Evolutionary conservation across 2,329 filamentous ascomycete species (phyloP), one percentile per base, ranked within the genome.

Genomic region (Hysterium pulicare): DNA sequence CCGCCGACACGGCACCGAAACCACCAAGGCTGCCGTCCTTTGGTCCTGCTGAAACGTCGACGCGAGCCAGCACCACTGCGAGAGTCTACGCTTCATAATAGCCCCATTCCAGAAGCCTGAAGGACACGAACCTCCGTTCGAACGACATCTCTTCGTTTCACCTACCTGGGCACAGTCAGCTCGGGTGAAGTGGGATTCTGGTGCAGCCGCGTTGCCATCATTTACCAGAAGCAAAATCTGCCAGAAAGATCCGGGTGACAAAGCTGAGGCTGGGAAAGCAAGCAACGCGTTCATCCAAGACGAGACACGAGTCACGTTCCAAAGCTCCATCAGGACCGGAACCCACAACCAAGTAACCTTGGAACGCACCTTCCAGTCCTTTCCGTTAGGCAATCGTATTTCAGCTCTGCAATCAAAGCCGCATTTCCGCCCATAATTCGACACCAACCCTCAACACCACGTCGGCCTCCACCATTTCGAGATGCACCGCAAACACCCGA

Each of bases 401-500:
- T n/a, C n/a, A n/a, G n/a, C n/a, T 28, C 24, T 8, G 24, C 24
- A 28, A 28, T 8, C 24, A 28, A 8, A 7, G 8, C 13, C 24
- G 8, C 7, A 28, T 28, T 28, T 13, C 7, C 7, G 7, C 24
- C 24, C 13, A 8, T 8, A 28, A 28, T 7, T 13, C 24, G 7
- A 28, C 13, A 28, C 24, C 24, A 7, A 28, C 24, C 24, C 7
- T 28, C 24, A 7, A 8, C 8, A 28, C n/a, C 8, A 20, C 7
- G 8, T 20, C 19, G n/a, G 8, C 19, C 19, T 5, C 11, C n/a
- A 15, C 6, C 7, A 22, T 11, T 13, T 22, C 57, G 68, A 52
- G 52, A 90, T 90, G 86, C 87, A 85, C 69, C 81, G 84, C 56
- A 79, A 78, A 53, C 77, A 74, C 36, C 77, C 82, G 33, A 74